These are phyloP conservation scores for Chrysanthemum makinoi DNA, from an alignment of 129 eudicot species.

Conservation along the genomic window DNA sequence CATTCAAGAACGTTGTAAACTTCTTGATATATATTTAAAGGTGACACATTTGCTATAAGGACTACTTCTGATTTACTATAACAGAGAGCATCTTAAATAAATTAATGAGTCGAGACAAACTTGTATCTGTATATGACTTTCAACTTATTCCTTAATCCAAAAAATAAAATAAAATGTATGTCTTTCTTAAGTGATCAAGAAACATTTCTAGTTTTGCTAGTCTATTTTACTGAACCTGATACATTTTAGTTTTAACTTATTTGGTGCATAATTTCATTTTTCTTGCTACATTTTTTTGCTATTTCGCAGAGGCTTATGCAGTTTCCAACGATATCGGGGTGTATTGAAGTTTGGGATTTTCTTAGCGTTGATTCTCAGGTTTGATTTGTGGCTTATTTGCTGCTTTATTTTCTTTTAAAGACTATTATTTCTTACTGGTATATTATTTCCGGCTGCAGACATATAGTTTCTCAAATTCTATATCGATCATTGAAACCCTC, in stretches of 20 bases:
- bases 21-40: constrained; percentile 91
- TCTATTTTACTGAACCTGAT: too few relatives aligned
- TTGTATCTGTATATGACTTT: not conserved
- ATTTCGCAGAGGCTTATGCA: constrained; percentile 79
- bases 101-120: not conserved
- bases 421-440: constrained; percentile 27
- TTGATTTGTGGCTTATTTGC: constrained; percentile 17
- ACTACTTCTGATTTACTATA: not conserved
- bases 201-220: too few relatives aligned
- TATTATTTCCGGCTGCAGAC: constrained; percentile 54
- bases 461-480: constrained; percentile 72
- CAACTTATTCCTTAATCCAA: not conserved
- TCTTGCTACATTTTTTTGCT: constrained; percentile 13
- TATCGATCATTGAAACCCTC: constrained; percentile 79
- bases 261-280: constrained; percentile 21
- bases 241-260: not conserved
- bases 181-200: too few relatives aligned
- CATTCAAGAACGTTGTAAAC: constrained; percentile 85
- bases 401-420: constrained; percentile 2
- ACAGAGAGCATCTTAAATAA: constrained; percentile 1
- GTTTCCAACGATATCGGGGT: constrained; percentile 80
- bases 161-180: too few relatives aligned
- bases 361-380: constrained; percentile 99
- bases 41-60: constrained; percentile 29
- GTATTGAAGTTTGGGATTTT: constrained; percentile 99